Evolutionary conservation across 2,329 filamentous ascomycete genomes (phyloP).

Genomic region (Podosphaera fusca): DNA sequence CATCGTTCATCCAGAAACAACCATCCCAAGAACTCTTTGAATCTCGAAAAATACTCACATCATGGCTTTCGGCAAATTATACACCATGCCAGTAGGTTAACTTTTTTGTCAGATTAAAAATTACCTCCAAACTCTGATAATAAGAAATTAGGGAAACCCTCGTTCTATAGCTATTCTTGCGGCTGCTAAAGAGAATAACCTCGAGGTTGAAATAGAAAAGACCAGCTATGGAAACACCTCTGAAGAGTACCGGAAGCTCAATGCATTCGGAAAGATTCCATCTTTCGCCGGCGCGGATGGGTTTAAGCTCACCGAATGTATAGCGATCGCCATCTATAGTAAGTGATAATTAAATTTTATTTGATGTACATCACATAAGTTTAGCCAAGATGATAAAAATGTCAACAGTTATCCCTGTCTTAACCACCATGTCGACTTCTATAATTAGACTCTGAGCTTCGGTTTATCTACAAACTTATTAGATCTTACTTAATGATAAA

Average conservation of each 20-base stretch:
- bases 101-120: neutral
- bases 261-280: slow-evolving; percentile 75
- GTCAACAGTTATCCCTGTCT: slow-evolving; percentile 93
- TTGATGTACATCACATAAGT: slow-evolving; percentile 4
- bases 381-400: slow-evolving; percentile 23
- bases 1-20: neutral
- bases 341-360: slow-evolving; percentile 24
- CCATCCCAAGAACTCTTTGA: too few relatives aligned
- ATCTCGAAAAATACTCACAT: neutral
- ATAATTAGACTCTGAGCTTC: slow-evolving; percentile 54
- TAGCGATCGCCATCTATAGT: slow-evolving; percentile 96
- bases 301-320: slow-evolving; percentile 68
- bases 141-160: slow-evolving; percentile 47
- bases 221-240: slow-evolving; percentile 39
- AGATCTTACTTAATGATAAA: slow-evolving; percentile 4
- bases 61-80: neutral
- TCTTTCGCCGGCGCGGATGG: slow-evolving; percentile 84
- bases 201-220: slow-evolving; percentile 70
- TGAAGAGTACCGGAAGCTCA: slow-evolving; percentile 62
- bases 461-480: slow-evolving; percentile 4
- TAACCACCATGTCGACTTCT: slow-evolving; percentile 74
- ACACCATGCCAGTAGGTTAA: neutral
- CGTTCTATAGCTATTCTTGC: slow-evolving; percentile 74
- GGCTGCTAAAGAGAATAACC: slow-evolving; percentile 90
- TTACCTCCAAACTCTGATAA: slow-evolving; percentile 1